A percentile compares a stretch with the other conserved stretches of the same genome.
These are phyloP conservation scores for Fusarium subtropicale DNA, from an alignment of 2,329 filamentous ascomycete species.

Conservation along the genomic window DNA sequence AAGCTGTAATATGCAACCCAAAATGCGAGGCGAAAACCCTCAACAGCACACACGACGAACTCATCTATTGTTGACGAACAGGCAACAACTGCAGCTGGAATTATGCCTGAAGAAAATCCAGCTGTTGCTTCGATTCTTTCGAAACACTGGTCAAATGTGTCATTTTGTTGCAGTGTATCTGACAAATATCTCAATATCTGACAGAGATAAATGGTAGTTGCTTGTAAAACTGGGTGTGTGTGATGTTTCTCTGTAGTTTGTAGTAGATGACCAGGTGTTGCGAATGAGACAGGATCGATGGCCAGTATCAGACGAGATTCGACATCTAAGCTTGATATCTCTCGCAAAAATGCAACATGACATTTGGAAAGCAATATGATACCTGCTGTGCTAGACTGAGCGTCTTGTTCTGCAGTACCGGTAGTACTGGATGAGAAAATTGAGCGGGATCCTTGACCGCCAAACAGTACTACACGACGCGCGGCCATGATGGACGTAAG, in stretches of 20 bases:
- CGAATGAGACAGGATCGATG: not conserved
- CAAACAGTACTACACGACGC: not conserved
- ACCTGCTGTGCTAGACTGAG: not conserved
- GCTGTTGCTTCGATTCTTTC: not conserved
- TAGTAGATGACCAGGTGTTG: not conserved
- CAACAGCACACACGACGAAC: not conserved
- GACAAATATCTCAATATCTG: conserved; percentile 4
- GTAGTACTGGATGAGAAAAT: not conserved
- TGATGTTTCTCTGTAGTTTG: not conserved
- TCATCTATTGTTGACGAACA: not conserved
- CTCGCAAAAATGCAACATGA: not conserved
- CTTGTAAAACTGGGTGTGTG: not conserved
- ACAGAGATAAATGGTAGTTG: conserved; percentile 3
- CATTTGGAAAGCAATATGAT: not conserved
- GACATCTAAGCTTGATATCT: not conserved
- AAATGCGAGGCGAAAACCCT: conserved; percentile 2
- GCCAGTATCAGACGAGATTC: not conserved
- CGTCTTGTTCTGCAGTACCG: not conserved
- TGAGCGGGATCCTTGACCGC: not conserved
- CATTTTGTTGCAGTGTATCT: not conserved
- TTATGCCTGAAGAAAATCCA: conserved; percentile 5
- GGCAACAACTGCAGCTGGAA: not conserved
- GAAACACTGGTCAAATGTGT: not conserved
- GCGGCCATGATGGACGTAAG: not conserved
- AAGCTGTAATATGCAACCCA: conserved; percentile 3